Evolutionary conservation across 2,329 filamentous ascomycete genomes (phyloP), one percentile per base, ranked within the genome.

Genomic region (Botrytis deweyae): DNA sequence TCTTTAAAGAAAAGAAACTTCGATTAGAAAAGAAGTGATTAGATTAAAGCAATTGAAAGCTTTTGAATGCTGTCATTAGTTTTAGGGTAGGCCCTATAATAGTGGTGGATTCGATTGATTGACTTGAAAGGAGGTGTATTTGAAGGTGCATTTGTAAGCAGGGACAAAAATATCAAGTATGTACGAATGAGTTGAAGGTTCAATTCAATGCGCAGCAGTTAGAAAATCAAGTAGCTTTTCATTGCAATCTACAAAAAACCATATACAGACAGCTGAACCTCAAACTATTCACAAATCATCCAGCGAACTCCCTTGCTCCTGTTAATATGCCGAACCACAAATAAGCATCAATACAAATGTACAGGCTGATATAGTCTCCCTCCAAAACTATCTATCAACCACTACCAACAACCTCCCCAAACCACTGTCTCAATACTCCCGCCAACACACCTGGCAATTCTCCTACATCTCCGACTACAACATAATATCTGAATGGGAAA

Each of bases 401-500:
- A 55, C 71, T 73, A 4, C 71, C 80, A 22, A 79, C 81, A 38
- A 91, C 89, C 82, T 91, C 89, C 0, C 93, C 91, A 86, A 99
- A 98, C 97, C 97, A 99, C 77, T 97, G 97, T 84, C 95, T 92
- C 84, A 99, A 84, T 78, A 97, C 88, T 42, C 93, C 93, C 22
- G 94, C 93, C 83, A 99, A 83, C 62, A 98, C 95, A 49, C 90
- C 91, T 7, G 97, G 96, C 80, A 99, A 86, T 83, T 99, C 96
- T 80, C 92, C 91, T 66, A 99, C 90, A 84, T 98, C 90, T 77
- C 95, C 91, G 74, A 99, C 96, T 78, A 99, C 93, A 73, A 99
- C 85, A 82, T 98, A 99, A 85, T 98, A 99, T 82, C 92, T 91
- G 84, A 99, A 99, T 0, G 97, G 96, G 83, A 99, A 99, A 12